Evolutionary conservation across 345 rosid species (phyloP).

Genomic region (Salix suchowensis): DNA sequence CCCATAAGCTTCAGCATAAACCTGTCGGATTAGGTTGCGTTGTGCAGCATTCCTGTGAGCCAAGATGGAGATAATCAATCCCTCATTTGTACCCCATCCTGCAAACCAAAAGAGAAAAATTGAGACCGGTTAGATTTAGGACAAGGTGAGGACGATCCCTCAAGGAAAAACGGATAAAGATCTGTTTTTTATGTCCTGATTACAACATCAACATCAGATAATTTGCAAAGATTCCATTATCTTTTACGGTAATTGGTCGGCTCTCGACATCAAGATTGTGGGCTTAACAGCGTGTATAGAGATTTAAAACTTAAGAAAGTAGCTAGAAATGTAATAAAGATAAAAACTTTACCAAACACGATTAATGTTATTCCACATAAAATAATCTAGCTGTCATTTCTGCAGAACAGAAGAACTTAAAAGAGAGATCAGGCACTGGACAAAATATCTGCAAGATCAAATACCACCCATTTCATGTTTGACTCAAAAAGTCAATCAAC

Average conservation of each 20-base stretch:
- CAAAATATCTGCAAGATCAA: background rate
- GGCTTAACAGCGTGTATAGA: too few relatives aligned
- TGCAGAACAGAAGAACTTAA: background rate
- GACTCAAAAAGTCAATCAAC: background rate
- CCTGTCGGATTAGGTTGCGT: slow-evolving; percentile 50
- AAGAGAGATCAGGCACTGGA: background rate
- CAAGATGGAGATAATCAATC: slow-evolving; percentile 65
- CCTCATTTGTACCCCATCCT: slow-evolving; percentile 97
- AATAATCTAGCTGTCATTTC: background rate
- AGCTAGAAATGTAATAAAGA: too few relatives aligned
- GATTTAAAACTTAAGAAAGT: too few relatives aligned
- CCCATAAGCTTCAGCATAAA: slow-evolving; percentile 61
- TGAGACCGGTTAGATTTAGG: background rate
- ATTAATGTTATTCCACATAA: background rate
- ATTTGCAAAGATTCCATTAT: background rate
- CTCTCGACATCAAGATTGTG: too few relatives aligned
- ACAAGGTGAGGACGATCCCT: background rate
- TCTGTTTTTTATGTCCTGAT: background rate
- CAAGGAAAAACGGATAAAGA: background rate
- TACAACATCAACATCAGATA: background rate
- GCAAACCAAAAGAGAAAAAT: slow-evolving; percentile 7
- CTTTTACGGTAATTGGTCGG: background rate
- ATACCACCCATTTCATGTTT: background rate
- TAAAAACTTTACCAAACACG: background rate
- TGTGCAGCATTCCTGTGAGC: slow-evolving; percentile 76